Base-by-base conservation (phyloP, 306 rosid species). In the Oxytropis ochrocephala region DNA sequence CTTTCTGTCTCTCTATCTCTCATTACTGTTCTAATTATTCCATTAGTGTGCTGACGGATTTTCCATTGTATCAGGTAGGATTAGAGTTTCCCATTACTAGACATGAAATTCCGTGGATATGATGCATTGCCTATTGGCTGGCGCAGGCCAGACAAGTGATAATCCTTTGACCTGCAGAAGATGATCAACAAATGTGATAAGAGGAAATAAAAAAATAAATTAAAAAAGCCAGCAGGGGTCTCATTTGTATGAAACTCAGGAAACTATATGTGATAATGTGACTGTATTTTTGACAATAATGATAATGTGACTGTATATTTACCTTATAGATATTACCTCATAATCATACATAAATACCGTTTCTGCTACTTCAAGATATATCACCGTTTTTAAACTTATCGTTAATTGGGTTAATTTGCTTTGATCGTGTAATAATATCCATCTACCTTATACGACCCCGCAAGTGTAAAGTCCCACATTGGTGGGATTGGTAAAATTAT, bases 201-300 rank as follows among this genome's bases (percentile, higher is more conserved):
- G 1, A 71, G 61, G 73, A 62, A 86, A 86, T 84, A 82, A 85
- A 78, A 51, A 80, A 67, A 75, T 60, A 80, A 67, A 75, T 60
- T 55, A 11, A 48, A 55, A 75, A 62, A 67, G 53, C 64, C 62
- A 58, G 56, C 27, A 46, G 12, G 73, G 68, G 64, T 72, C 62
- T 71, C 70, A 51, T 33, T 69, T 64, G 81, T 61, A 48, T 67
- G 65, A 67, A 63, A 54, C 76, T 75, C 52, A 60, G 81, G 68
- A 65, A 67, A 44, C 58, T 65, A 69, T 51, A 74, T n/a, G n/a
- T n/a, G n/a, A n/a, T n/a, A n/a, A n/a, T 70, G 58, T 82, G 74
- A 68, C 48, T 82, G 86, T 82, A 75, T 75, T 79, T 79, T 79
- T 73, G n/a, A n/a, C n/a, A n/a, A n/a, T n/a, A n/a, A n/a, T n/a